Evolutionary conservation across 768 basidiomycete species (phyloP), one percentile per base, ranked within the genome.

Genomic region (Amanita phalloides): DNA sequence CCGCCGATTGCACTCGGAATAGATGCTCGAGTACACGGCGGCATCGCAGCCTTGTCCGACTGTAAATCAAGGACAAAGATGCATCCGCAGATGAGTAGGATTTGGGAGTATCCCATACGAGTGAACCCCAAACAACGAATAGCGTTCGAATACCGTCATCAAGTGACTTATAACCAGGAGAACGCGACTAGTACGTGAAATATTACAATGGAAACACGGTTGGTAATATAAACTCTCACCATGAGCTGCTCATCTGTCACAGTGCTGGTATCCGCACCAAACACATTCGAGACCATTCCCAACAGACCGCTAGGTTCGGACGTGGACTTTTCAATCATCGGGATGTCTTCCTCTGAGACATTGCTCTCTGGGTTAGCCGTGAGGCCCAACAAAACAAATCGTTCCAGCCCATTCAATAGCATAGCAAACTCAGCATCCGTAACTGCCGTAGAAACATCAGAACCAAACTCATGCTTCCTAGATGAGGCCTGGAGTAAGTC

Each of bases 221-320:
- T 20, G n/a, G 11, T 45, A 11, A 26, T 37, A 26, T 51, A 49
- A 36, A 47, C 49, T 21, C 50, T 11, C n/a, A 84, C 87, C 51
- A 72, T 75, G 7, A 81, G 60, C 55, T 77, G 77, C 35, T 85
- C 85, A 11, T 81, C 81, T 13, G 66, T 60, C 36, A 65, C 58
- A 50, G 65, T 62, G 7, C 68, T 59, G 33, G 69, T 74, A n/a
- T 92, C 89, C 0, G 81, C 80, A 38, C 86, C 79, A 60, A 99
- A 94, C 2, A 97, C 94, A 51, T 82, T 89, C 1, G 92, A 93
- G 48, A 99, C 85, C 59, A 91, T 88, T 7, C 93, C 91, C 0
- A 97, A 71, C 9, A 98, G 35, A 1, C 93, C 85, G 60, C 77
- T 73, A 7, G 72, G 71, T 56, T 84, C 82, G 14, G 71, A 62